phyloP scores from a whole-genome alignment of 129 eudicot genomes.

The Chrysanthemum makinoi region DNA sequence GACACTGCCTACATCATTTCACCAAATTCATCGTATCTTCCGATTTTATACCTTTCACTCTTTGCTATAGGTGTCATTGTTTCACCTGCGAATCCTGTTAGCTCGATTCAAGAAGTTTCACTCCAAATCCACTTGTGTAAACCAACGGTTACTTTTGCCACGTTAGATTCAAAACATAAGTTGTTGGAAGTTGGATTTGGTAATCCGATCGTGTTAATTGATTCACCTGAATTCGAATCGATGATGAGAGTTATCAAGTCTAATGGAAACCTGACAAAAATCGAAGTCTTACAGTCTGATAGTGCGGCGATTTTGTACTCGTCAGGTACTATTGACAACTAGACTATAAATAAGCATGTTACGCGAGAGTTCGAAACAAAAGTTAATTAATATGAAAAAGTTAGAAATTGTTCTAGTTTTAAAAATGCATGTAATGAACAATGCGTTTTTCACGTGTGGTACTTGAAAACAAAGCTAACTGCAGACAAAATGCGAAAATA shows the following conservation, averaged over 20 bases:
- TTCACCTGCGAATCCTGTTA: slow-evolving; percentile 54
- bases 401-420: too few species aligned
- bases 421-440: too few species aligned
- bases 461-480: too few species aligned
- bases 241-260: slow-evolving; percentile 23
- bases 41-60: slow-evolving; percentile 45
- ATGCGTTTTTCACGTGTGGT: too few species aligned
- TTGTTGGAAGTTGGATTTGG: slow-evolving; percentile 19
- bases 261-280: not conserved
- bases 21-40: slow-evolving; percentile 42
- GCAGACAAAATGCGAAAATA: too few species aligned
- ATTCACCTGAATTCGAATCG: slow-evolving; percentile 46
- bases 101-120: slow-evolving; percentile 42
- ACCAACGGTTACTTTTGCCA: slow-evolving; percentile 48
- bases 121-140: slow-evolving; percentile 37
- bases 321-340: slow-evolving; percentile 68
- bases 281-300: slow-evolving; percentile 40
- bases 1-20: slow-evolving; percentile 48
- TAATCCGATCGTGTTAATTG: slow-evolving; percentile 32
- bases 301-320: slow-evolving; percentile 65
- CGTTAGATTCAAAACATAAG: slow-evolving; percentile 26
- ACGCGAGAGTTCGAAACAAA: too few species aligned
- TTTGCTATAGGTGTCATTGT: slow-evolving; percentile 48
- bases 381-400: too few species aligned
- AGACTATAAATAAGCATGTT: slow-evolving; percentile 34